Evolutionary conservation across 2,329 filamentous ascomycete species (phyloP).

Genomic region (Saccharata proteae): DNA sequence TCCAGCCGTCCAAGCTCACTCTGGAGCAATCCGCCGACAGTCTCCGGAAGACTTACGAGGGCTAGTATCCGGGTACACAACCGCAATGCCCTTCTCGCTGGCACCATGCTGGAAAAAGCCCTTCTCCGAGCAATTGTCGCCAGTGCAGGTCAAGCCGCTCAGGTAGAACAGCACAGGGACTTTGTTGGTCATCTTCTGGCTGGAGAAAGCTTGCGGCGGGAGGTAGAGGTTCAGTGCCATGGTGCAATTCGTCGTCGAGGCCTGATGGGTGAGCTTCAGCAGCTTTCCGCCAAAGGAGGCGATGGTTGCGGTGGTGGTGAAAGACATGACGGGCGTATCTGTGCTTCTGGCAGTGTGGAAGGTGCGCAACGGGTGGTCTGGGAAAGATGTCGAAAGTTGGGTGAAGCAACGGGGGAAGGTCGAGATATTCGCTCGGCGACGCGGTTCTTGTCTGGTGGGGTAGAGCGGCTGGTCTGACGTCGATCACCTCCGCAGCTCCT

Average conservation of each 20-base stretch:
- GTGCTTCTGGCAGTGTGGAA: no score
- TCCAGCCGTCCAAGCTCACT: neutral
- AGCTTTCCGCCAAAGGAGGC: constrained; percentile 88
- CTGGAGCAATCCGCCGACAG: neutral
- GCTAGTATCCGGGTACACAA: constrained; percentile 91
- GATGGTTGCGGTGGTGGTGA: constrained; percentile 83
- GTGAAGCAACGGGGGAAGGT: no score
- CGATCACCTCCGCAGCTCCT: no score
- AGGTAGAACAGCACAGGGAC: constrained; percentile 86
- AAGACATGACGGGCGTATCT: constrained; percentile 40
- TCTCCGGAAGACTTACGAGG: constrained; percentile 48
- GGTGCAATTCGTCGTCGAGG: constrained; percentile 64
- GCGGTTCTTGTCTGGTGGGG: no score
- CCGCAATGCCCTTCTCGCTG: constrained; percentile 68
- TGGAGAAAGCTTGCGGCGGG: constrained; percentile 53
- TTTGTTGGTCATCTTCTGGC: constrained; percentile 38
- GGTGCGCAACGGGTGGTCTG: no score
- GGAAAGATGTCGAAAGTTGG: no score
- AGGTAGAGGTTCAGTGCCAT: constrained; percentile 93
- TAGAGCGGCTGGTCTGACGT: no score
- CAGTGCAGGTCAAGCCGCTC: constrained; percentile 87
- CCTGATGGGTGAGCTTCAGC: constrained; percentile 82
- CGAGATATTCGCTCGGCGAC: no score
- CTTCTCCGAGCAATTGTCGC: constrained; percentile 63
- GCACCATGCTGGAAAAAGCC: constrained; percentile 88